phyloP scores from a whole-genome alignment of 2,329 filamentous ascomycete genomes.

The Colletotrichum somersetense region DNA sequence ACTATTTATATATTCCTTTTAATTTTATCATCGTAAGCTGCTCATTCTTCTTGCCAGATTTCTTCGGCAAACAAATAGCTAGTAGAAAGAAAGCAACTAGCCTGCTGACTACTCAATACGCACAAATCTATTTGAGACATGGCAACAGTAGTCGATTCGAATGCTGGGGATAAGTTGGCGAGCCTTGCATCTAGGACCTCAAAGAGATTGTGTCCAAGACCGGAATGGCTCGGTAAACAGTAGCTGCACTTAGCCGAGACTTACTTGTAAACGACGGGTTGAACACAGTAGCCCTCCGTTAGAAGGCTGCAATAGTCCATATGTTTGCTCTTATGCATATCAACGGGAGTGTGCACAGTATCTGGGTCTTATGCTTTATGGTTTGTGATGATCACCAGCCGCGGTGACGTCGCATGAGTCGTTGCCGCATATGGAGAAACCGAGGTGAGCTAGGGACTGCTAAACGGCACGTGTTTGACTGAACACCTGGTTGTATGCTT shows the following conservation, averaged over 20 bases:
- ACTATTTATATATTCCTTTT: not conserved
- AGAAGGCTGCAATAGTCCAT: not conserved
- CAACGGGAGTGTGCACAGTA: constrained; percentile 6
- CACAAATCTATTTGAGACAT: not conserved
- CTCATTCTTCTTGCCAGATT: not conserved
- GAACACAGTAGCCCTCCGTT: no score
- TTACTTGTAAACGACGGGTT: not conserved
- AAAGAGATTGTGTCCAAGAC: no score
- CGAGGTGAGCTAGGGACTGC: not conserved
- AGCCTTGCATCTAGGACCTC: not conserved
- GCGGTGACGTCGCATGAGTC: constrained; percentile 20
- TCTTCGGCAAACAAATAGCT: not conserved
- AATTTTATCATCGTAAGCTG: not conserved
- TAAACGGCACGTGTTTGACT: constrained; percentile 23
- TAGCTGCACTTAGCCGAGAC: not conserved
- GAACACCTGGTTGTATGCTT: constrained; percentile 20
- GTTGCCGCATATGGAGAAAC: constrained; percentile 25
- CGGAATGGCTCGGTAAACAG: not conserved
- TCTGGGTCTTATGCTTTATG: not conserved
- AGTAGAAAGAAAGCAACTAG: not conserved
- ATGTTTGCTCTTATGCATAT: not conserved
- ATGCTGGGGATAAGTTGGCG: not conserved
- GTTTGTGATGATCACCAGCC: not conserved
- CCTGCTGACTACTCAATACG: not conserved
- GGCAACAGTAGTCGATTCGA: not conserved